These are phyloP conservation scores for Incumbomyces delicatus DNA, from an alignment of 2,329 filamentous ascomycete genomes.

Conservation along the genomic window DNA sequence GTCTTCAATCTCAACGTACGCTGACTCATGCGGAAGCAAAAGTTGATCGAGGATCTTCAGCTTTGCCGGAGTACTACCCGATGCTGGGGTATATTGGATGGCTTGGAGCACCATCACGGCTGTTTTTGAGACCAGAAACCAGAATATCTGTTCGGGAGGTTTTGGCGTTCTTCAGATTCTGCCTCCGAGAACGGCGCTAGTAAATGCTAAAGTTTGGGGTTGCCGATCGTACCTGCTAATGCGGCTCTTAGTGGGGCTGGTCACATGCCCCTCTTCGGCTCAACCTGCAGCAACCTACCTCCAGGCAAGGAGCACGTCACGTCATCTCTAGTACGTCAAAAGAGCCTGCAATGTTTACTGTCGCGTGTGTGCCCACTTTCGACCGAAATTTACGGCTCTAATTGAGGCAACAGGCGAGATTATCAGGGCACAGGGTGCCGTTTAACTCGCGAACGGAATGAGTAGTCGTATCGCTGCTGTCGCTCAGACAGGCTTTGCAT, in stretches of 20 bases:
- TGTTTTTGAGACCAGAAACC: not conserved
- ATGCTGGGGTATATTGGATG: constrained; percentile 49
- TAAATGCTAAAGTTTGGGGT: not conserved
- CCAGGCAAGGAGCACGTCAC: no score
- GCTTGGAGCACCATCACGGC: constrained; percentile 45
- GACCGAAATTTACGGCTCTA: no score
- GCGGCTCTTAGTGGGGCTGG: not conserved
- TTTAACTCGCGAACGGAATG: no score
- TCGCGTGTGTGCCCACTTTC: no score
- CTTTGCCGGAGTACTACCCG: constrained; percentile 15
- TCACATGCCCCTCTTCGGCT: not conserved
- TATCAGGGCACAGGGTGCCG: no score
- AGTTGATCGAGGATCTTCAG: constrained; percentile 56
- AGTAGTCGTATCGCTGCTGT: constrained; percentile 8
- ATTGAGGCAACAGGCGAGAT: no score
- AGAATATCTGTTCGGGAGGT: no score
- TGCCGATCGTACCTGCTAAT: not conserved
- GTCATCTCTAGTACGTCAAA: no score
- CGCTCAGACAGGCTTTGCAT: constrained; percentile 48
- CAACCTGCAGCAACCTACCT: not conserved
- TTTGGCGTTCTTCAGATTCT: no score
- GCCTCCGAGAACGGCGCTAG: no score
- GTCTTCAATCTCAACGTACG: constrained; percentile 45
- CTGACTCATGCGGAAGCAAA: constrained; percentile 49
- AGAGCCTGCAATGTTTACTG: no score